Evolutionary conservation across 2,329 filamentous ascomycete species (phyloP).

Genomic region (Thelonectria olida): DNA sequence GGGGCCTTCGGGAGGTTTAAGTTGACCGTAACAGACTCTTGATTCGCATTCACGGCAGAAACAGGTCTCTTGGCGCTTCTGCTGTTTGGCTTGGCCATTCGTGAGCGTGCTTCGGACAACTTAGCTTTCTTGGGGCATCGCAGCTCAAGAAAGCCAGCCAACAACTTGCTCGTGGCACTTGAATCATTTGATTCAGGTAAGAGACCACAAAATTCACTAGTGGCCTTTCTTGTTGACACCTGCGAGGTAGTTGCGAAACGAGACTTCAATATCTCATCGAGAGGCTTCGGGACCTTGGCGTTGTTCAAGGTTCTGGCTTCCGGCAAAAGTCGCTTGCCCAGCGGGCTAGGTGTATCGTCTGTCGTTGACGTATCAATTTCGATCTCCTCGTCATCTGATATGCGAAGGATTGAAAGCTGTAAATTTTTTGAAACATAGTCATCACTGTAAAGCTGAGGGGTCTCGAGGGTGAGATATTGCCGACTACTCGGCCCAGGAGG

Average conservation of each 20-base stretch:
- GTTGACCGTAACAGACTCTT: background rate
- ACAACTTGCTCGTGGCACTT: constrained; percentile 39
- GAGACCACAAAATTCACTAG: background rate
- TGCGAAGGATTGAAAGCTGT: constrained; percentile 21
- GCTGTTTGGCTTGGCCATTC: background rate
- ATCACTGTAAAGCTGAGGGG: constrained; percentile 24
- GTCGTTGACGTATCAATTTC: constrained; percentile 19
- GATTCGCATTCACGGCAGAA: too few species aligned
- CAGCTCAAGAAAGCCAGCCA: constrained; percentile 45
- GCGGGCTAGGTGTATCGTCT: too few species aligned
- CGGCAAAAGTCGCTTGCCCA: background rate
- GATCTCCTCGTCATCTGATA: constrained; percentile 34
- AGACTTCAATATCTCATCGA: constrained; percentile 12
- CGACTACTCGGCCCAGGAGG: constrained; percentile 6
- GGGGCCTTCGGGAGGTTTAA: constrained; percentile 2
- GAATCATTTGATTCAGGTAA: constrained; percentile 29
- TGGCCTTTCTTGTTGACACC: constrained; percentile 4
- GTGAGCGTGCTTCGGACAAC: background rate
- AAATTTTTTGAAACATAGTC: constrained; percentile 19
- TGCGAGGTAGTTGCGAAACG: background rate
- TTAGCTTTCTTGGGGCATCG: constrained; percentile 40
- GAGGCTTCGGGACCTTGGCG: background rate
- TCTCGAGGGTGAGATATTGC: constrained; percentile 25
- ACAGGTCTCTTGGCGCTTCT: background rate
- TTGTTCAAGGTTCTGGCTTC: background rate